These are phyloP conservation scores for Acanthamoeba sp. DNA, from an alignment of 208 protist species.

Conservation along the genomic window DNA sequence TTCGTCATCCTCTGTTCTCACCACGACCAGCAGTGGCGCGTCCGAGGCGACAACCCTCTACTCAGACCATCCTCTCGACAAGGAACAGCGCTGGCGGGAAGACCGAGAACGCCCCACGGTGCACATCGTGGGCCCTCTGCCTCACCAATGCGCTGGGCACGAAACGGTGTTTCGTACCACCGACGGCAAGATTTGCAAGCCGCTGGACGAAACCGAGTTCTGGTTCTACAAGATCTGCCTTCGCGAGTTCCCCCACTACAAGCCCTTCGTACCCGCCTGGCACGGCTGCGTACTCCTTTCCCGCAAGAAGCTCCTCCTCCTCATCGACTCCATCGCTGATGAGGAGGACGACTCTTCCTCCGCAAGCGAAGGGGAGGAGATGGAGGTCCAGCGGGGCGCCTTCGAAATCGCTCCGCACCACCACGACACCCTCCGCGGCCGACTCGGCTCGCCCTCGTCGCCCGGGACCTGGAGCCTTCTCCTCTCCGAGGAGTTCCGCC, in stretches of 20 bases:
- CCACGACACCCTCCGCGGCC: not conserved
- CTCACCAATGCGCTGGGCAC: constrained; percentile 62
- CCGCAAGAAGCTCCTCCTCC: constrained; percentile 41
- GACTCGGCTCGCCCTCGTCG: not conserved
- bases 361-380: not conserved
- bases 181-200: constrained; percentile 70
- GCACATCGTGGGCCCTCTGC: constrained; percentile 7
- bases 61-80: constrained; percentile 20
- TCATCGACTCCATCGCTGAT: constrained; percentile 38
- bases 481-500: constrained; percentile 52
- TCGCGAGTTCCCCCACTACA: constrained; percentile 28
- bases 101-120: constrained; percentile 11
- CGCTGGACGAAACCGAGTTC: constrained; percentile 68
- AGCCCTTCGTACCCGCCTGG: constrained; percentile 37
- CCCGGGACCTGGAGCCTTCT: constrained; percentile 47
- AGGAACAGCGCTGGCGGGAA: constrained; percentile 55
- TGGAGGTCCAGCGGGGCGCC: not conserved
- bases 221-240: constrained; percentile 72
- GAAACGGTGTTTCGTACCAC: constrained; percentile 63
- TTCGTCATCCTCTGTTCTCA: not conserved
- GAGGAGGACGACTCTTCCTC: constrained; percentile 25
- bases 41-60: constrained; percentile 15
- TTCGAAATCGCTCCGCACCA: not conserved
- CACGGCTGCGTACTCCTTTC: constrained; percentile 18
- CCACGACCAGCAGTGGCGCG: not conserved